Evolutionary conservation across 345 rosid species (phyloP).

Genomic region (Turritis glabra): DNA sequence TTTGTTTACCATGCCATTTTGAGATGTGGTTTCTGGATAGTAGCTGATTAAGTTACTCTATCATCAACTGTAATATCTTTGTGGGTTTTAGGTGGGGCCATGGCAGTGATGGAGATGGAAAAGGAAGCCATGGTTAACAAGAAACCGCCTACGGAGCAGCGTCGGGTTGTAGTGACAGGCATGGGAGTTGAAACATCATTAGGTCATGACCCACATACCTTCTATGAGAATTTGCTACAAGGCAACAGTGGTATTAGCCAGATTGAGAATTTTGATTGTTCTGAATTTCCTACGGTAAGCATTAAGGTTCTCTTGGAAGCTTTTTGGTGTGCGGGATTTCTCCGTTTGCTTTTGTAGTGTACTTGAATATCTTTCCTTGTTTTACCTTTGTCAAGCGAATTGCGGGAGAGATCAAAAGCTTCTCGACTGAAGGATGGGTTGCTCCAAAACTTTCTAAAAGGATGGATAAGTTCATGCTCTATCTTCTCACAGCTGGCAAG

Average conservation of each 20-base stretch:
- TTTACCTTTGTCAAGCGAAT: constrained; percentile 56
- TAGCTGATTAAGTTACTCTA: background rate
- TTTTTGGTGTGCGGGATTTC: constrained; percentile 11
- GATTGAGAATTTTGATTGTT: constrained; percentile 87
- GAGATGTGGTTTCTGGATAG: constrained; percentile 14
- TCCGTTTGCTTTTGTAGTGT: constrained; percentile 5
- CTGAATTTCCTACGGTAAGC: constrained; percentile 73
- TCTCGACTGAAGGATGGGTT: constrained; percentile 85
- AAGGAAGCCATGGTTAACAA: constrained; percentile 53
- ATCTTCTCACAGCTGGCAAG: constrained; percentile 91
- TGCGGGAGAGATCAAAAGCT: constrained; percentile 88
- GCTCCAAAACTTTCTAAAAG: constrained; percentile 86
- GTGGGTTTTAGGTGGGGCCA: constrained; percentile 53
- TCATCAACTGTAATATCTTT: background rate
- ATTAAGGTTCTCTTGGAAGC: constrained; percentile 17
- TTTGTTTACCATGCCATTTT: background rate
- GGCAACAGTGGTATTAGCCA: constrained; percentile 87
- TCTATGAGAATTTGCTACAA: constrained; percentile 82
- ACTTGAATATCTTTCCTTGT: background rate
- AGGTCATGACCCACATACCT: constrained; percentile 76
- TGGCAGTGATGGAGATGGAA: constrained; percentile 66
- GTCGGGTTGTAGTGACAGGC: constrained; percentile 93
- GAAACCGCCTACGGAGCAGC: constrained; percentile 65
- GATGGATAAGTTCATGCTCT: constrained; percentile 97
- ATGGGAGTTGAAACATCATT: constrained; percentile 89